phyloP scores from a whole-genome alignment of 1,284 basidiomycete species.

The Amylostereum chailletii region DNA sequence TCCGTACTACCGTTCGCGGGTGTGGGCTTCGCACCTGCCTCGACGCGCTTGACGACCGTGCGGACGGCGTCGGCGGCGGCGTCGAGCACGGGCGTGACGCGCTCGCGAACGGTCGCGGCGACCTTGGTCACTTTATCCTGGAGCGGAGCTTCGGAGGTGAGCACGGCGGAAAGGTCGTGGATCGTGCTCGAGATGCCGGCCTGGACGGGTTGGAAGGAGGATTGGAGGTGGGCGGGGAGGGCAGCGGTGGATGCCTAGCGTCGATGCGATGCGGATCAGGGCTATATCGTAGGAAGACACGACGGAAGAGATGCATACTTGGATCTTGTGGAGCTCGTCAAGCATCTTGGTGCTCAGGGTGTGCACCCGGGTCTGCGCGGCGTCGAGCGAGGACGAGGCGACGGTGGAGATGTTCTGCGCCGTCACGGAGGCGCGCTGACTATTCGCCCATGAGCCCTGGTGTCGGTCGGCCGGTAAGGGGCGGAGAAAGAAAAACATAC shows the following conservation, averaged over 20 bases:
- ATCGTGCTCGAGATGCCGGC: conserved; percentile 38
- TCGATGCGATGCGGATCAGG: conserved; percentile 3
- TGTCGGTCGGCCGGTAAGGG: background rate
- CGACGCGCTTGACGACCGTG: background rate
- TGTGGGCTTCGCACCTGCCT: background rate
- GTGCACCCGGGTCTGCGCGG: conserved; percentile 39
- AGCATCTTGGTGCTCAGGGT: conserved; percentile 56
- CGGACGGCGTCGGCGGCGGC: conserved; percentile 15
- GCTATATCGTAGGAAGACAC: background rate
- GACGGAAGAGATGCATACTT: conserved; percentile 21
- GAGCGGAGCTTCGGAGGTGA: conserved; percentile 46
- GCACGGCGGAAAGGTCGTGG: conserved; percentile 40
- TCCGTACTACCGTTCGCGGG: background rate
- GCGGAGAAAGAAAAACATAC: conserved; percentile 28
- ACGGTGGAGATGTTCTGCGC: conserved; percentile 53
- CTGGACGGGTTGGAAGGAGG: conserved; percentile 36
- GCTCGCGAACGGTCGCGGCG: conserved; percentile 47
- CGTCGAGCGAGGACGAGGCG: conserved; percentile 42
- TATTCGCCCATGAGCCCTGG: conserved; percentile 18
- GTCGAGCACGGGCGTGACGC: conserved; percentile 50
- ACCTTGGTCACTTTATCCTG: conserved; percentile 51
- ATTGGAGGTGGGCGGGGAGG: conserved; percentile 47
- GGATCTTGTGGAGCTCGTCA: conserved; percentile 53
- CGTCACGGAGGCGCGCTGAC: conserved; percentile 60
- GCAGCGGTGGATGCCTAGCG: conserved; percentile 37